Base-by-base conservation (phyloP, 192 early-diverging fungal genomes). In the Entomortierella beljakovae region DNA sequence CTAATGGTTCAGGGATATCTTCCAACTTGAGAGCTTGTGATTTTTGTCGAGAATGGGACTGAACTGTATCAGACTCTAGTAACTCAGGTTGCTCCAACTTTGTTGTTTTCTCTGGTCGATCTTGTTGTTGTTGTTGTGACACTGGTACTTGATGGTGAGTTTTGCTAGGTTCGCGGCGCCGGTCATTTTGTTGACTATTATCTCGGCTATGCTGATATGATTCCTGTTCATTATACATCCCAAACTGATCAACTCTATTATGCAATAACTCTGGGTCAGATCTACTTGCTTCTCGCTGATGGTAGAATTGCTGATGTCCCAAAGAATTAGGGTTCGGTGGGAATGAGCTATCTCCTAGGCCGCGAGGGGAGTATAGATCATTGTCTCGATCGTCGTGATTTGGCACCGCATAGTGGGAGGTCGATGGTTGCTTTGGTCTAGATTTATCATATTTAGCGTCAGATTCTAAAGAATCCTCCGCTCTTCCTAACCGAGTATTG, bases 221-320 rank as follows among this genome's bases (percentile, higher is more conserved):
- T 6, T 34, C 32, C 43, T 28, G 58, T 7, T 49, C 52, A 52
- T 18, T 20, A 25, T 48, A n/a, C 26, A 35, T 23, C 35, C 8
- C 28, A 31, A 8, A 6, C 2, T 50, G 10, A 22, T 33, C 61
- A 11, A 29, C 46, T 6, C 51, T 53, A 9, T 26, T 6, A n/a
- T 63, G 60, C 1, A 56, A 61, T 6, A 79, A 34, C 37, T 79
- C 75, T 15, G 75, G 75, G n/a, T 79, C 75, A 0, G 75, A 79
- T 2, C 51, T 61, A 54, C 75, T 79, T 13, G 48, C 75, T 16
- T 79, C 75, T 16, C 61, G 61, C 7, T 70, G 67, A 48, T 79
- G 75, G 16, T 79, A 77, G 25, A 77, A 69, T 5, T 42, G 56
- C 23, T 40, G 37, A 11, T 46, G 43, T 6, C 3, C 32, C n/a